Base-by-base conservation (phyloP, 179 eudicot genomes). In the Vitellaria paradoxa region DNA sequence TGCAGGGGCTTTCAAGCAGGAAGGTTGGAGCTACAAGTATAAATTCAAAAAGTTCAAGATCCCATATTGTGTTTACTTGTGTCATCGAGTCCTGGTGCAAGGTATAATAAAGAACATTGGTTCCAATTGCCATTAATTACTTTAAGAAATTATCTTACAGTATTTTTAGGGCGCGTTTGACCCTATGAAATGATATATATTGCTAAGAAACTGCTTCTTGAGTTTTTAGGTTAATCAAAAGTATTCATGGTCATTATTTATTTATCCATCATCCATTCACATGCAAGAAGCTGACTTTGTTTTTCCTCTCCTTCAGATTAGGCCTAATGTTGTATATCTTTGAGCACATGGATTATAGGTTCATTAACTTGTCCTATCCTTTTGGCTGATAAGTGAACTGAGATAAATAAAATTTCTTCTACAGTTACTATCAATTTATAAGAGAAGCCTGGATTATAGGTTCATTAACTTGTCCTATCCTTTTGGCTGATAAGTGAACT, bases 11-110 rank as follows among this genome's bases (percentile, higher is more conserved):
- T 75, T 96, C 97, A 37, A 96, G 81, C 81, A 85, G 97, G 76
- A 89, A 91, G 85, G 86, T 89, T 75, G 98, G 98, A 77, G 85
- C 93, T 76, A 89, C 98, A 49, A 90, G 91, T 79, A 85, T 86
- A 49, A 93, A 95, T 77, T 88, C 99, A 21, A 90, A 87, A 83
- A 90, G 99, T 79, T 96, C 96, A 70, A 83, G 96, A 79, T 96
- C 99, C 75, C 99, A 96, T 81, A 84, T 89, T 61, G 87, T 94
- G 65, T 92, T 96, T 72, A 93, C 98, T 18, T 96, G 94, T 64
- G 82, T 93, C 75, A 87, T 94, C 60, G 99, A 96, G 76, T 93
- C 98, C 57, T 96, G 99, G 99, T 86, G 92, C 84, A 96, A 96
- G 99, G 99, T 96, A 92, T 53, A 40, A 18, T 7, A n/a, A 1